These are phyloP conservation scores for Mucor racemosus DNA, from an alignment of 371 early-diverging fungal genomes.

Conservation along the genomic window DNA sequence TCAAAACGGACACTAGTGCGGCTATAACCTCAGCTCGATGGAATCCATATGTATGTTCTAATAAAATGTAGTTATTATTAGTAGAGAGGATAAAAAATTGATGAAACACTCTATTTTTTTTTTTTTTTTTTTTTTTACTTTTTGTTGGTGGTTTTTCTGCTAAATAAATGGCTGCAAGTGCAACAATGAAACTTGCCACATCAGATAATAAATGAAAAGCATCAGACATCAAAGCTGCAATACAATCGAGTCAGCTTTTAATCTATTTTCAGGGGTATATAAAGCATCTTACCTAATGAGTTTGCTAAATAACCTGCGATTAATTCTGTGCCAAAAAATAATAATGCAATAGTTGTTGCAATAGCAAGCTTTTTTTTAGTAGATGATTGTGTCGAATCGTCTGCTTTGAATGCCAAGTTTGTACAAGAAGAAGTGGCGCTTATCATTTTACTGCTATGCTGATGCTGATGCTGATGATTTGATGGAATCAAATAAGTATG, in stretches of 20 bases:
- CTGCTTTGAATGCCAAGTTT: constrained; percentile 30
- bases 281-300: constrained; percentile 45
- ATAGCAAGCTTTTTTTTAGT: constrained; percentile 48
- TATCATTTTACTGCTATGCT: constrained; percentile 1
- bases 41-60: constrained; percentile 78
- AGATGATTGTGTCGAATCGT: constrained; percentile 7
- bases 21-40: constrained; percentile 87
- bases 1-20: constrained; percentile 76
- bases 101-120: background rate
- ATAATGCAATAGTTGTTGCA: constrained; percentile 57
- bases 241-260: background rate
- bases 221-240: constrained; percentile 71
- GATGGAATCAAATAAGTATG: constrained; percentile 13
- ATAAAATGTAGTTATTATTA: background rate
- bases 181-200: constrained; percentile 75
- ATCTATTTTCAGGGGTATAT: background rate
- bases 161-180: constrained; percentile 72
- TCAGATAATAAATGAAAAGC: constrained; percentile 78
- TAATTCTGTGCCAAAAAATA: constrained; percentile 74
- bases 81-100: background rate
- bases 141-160: constrained; percentile 73
- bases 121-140: constrained; percentile 35
- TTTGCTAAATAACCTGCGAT: constrained; percentile 69
- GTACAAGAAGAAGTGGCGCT: constrained; percentile 29
- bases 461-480: background rate